Percentiles rank a stretch among this genome's conserved stretches.
These are phyloP conservation scores for Candida corydali DNA, from an alignment of 805 yeast species.

Conservation along the genomic window DNA sequence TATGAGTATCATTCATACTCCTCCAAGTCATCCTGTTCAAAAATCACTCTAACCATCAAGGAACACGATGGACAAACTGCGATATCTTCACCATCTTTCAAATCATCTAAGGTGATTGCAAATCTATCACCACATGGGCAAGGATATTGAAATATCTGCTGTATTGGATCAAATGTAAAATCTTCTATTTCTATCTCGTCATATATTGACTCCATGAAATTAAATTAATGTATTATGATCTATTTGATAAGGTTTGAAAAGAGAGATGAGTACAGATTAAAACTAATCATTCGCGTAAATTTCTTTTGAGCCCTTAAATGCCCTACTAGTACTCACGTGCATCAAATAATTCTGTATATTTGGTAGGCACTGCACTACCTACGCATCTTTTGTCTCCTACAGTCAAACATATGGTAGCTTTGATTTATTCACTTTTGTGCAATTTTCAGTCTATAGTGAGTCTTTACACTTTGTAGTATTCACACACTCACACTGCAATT, in stretches of 20 bases:
- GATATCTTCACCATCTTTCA: slow-evolving; percentile 84
- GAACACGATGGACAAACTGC: slow-evolving; percentile 98
- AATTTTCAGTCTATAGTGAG: too few relatives aligned
- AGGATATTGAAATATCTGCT: slow-evolving; percentile 84
- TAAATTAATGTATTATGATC: not conserved
- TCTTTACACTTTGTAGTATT: too few relatives aligned
- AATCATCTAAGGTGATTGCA: slow-evolving; percentile 79
- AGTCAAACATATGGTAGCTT: slow-evolving; percentile 1
- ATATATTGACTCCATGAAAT: slow-evolving; percentile 58
- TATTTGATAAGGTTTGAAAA: not conserved
- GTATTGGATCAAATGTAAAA: slow-evolving; percentile 82
- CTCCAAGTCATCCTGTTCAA: slow-evolving; percentile 59
- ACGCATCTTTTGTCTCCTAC: too few relatives aligned
- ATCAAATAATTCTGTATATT: too few relatives aligned
- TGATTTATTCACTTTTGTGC: too few relatives aligned
- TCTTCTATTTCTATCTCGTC: slow-evolving; percentile 98
- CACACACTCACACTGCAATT: too few relatives aligned
- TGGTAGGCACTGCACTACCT: too few relatives aligned
- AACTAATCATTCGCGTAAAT: too few relatives aligned
- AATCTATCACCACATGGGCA: slow-evolving; percentile 98
- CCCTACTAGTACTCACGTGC: not conserved
- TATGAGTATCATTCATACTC: too few relatives aligned
- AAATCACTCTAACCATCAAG: slow-evolving; percentile 86
- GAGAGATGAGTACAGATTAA: not conserved
- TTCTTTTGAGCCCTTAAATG: too few relatives aligned